phyloP scores from a whole-genome alignment of 176 grass and related monocot genomes.

The Pontederia crassipes region DNA sequence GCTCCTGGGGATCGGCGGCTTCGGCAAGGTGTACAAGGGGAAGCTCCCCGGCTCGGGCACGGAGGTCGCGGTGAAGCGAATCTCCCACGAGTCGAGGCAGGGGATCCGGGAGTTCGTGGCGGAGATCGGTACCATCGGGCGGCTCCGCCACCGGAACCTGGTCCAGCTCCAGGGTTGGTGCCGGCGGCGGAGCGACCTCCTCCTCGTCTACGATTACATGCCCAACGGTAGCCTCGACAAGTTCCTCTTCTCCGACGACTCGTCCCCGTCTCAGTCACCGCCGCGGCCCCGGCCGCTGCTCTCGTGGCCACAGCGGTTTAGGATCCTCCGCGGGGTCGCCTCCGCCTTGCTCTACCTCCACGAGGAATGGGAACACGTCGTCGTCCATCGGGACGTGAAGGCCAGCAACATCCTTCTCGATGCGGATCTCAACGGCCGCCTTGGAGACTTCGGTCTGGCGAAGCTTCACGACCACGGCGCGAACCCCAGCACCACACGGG shows the following conservation, averaged over 20 bases:
- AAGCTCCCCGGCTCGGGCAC: conserved; percentile 21
- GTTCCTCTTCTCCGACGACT: conserved; percentile 37
- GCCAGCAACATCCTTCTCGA: conserved; percentile 70
- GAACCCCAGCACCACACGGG: conserved; percentile 64
- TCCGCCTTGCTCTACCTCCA: conserved; percentile 79
- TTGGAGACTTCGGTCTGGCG: conserved; percentile 69
- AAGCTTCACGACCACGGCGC: conserved; percentile 80
- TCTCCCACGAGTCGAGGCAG: conserved; percentile 64
- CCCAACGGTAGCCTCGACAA: conserved; percentile 68
- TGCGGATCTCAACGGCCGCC: conserved; percentile 53
- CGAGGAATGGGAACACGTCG: conserved; percentile 78
- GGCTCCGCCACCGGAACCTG: conserved; percentile 71
- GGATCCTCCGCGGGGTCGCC: conserved; percentile 52
- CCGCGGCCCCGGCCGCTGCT: conserved; percentile 14
- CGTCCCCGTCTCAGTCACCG: not conserved
- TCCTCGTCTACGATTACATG: conserved; percentile 90
- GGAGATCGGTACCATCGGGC: conserved; percentile 70
- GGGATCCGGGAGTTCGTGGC: conserved; percentile 68
- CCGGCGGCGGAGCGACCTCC: conserved; percentile 56
- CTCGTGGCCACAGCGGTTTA: conserved; percentile 31
- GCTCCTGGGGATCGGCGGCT: conserved; percentile 62
- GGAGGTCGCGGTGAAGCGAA: conserved; percentile 72
- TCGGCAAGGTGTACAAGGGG: conserved; percentile 93
- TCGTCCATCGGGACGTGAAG: conserved; percentile 83
- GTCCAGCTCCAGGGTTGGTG: conserved; percentile 89